Base-by-base conservation (phyloP, 495 filamentous ascomycete genomes). In the Podospora bellae-mahoneyi region DNA sequence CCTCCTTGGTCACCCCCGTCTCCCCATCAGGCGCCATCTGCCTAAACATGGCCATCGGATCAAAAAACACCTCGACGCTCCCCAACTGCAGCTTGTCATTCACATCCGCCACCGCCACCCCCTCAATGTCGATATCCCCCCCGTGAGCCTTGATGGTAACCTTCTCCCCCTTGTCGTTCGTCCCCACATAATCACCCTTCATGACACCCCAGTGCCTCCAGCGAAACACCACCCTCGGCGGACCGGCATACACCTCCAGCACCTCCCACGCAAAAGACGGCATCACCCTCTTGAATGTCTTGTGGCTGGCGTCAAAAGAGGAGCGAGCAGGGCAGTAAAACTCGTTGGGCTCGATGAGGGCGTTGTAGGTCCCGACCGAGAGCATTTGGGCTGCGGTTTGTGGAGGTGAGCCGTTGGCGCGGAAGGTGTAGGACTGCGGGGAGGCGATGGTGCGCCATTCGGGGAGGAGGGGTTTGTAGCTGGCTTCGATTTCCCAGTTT, bases 401-500 rank as follows among this genome's bases (percentile, higher is more conserved):
- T 6, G 81, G 77, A 5, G 81, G 81, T 0, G 83, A 84, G 54
- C 85, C 86, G 74, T 89, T 88, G 71, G 90, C 81, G n/a, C 84
- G 79, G 73, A 90, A 89, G 26, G 73, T 79, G 79, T 89, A 90
- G 56, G 80, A 80, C 1, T 76, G 64, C 5, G 71, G 79, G 30
- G 30, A 32, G 72, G 88, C 84, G 71, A 89, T 79, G 23, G 88
- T 90, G 58, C 87, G 83, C 87, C 87, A 90, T 78, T 90, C 85
- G n/a, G 71, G 34, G 1, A 89, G 79, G 28, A 78, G 70, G 7
- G 78, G 81, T 73, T 90, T 91, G 84, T 87, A 88, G 5, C 84
- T 88, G 10, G 88, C 87, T 76, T 91, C 88, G 69, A 89, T 84
- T 73, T 90, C 87, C 88, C 88, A 90, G 79, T 90, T 90, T 75